Evolutionary conservation across 768 basidiomycete genomes (phyloP).

Genomic region (Mycena epipterygia): DNA sequence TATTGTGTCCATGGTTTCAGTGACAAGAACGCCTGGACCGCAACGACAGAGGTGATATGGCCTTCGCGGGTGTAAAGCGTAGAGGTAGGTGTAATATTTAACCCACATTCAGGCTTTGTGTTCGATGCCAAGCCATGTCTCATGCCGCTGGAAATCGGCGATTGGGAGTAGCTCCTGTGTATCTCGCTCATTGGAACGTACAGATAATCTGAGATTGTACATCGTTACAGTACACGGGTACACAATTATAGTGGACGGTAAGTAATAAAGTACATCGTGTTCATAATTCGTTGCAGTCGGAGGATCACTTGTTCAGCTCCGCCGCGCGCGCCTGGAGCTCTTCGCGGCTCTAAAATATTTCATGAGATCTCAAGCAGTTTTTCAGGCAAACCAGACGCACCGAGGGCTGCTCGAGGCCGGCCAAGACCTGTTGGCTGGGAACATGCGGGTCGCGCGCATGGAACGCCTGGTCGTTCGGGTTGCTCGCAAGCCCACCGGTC

Average conservation of each 20-base stretch:
- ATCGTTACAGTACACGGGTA: conserved; percentile 22
- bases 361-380: background rate
- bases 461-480: conserved; percentile 58
- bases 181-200: too few species aligned
- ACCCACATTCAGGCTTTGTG: too few species aligned
- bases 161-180: too few species aligned
- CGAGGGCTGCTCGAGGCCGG: conserved; percentile 61
- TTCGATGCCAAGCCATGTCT: too few species aligned
- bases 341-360: conserved; percentile 58
- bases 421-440: conserved; percentile 58
- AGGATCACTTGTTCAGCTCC: conserved; percentile 57
- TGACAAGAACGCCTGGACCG: too few species aligned
- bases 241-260: conserved; percentile 13
- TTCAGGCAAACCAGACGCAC: conserved; percentile 47
- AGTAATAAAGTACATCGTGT: conserved; percentile 4
- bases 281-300: conserved; percentile 9
- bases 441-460: conserved; percentile 66
- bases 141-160: too few species aligned
- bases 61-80: too few species aligned
- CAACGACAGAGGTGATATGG: too few species aligned
- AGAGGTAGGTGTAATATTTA: too few species aligned
- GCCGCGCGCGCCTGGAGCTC: conserved; percentile 61
- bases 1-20: too few species aligned
- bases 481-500: conserved; percentile 52
- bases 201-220: too few species aligned